phyloP scores from a whole-genome alignment of 192 early-diverging fungal genomes.

The Coemansia sp. region DNA sequence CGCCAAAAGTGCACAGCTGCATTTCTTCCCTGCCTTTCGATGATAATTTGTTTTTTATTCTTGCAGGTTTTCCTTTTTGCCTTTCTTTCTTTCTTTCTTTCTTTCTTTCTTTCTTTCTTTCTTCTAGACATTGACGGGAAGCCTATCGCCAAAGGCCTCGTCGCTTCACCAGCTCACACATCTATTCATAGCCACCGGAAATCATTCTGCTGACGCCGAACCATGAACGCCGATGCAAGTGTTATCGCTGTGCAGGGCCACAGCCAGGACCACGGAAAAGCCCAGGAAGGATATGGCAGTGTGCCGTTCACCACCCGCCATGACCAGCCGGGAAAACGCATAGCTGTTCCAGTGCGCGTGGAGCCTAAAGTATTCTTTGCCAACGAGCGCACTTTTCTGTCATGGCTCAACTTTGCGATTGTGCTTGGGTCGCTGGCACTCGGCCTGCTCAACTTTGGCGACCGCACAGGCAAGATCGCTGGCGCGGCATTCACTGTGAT shows the following conservation, averaged over 20 bases:
- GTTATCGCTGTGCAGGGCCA: slow-evolving; percentile 53
- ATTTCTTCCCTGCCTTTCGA: neutral
- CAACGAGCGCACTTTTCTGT: slow-evolving; percentile 90
- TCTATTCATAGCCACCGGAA: neutral
- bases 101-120: neutral
- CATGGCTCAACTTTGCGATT: slow-evolving; percentile 85
- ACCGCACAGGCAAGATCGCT: slow-evolving; percentile 66
- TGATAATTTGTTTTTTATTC: neutral
- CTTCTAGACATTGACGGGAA: neutral
- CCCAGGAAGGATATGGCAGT: slow-evolving; percentile 35
- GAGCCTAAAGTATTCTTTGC: slow-evolving; percentile 95
- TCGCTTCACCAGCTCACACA: neutral
- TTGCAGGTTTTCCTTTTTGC: neutral
- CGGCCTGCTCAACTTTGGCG: slow-evolving; percentile 81
- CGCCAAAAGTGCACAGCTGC: too few species aligned
- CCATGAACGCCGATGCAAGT: slow-evolving; percentile 48
- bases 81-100: neutral
- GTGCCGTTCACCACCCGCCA: slow-evolving; percentile 26
- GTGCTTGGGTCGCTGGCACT: slow-evolving; percentile 75
- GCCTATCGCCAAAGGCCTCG: too few species aligned
- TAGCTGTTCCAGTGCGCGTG: slow-evolving; percentile 73
- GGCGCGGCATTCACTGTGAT: slow-evolving; percentile 69
- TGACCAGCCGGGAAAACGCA: slow-evolving; percentile 60
- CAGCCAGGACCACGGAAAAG: slow-evolving; percentile 6
- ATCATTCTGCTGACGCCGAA: neutral